Evolutionary conservation across 768 basidiomycete genomes (phyloP).

Genomic region (Clitopilus passeckerianus): DNA sequence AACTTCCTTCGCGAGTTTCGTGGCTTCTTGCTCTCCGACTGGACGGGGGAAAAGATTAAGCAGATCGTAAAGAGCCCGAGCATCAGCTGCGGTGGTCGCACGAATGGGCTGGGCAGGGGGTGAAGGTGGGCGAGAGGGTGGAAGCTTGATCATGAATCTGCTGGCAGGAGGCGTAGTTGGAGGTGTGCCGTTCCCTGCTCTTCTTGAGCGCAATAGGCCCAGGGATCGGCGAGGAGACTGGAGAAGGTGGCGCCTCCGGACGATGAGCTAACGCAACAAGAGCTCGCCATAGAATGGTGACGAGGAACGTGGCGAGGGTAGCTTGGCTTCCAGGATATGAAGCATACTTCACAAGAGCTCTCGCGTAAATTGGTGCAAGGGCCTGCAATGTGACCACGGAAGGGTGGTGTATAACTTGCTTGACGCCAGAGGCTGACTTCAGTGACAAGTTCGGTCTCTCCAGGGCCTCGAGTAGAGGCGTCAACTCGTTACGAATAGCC

Average conservation of each 20-base stretch:
- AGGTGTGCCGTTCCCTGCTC: conserved; percentile 38
- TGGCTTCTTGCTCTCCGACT: conserved; percentile 35
- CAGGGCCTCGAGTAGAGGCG: conserved; percentile 57
- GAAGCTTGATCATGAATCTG: conserved; percentile 64
- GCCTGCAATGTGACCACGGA: conserved; percentile 56
- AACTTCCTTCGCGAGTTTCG: conserved; percentile 67
- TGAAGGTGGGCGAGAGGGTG: conserved; percentile 63
- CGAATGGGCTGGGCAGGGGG: conserved; percentile 34
- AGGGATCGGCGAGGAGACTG: conserved; percentile 33
- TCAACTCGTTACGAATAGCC: conserved; percentile 56
- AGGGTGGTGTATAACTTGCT: conserved; percentile 41
- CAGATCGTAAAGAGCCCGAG: conserved; percentile 57
- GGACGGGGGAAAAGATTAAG: conserved; percentile 61
- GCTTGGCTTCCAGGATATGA: conserved; percentile 50
- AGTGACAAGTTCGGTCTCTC: conserved; percentile 36
- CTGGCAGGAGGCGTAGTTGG: conserved; percentile 52
- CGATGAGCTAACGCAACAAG: conserved; percentile 70
- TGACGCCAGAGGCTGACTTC: conserved; percentile 26
- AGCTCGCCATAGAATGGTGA: conserved; percentile 70
- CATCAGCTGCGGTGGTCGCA: conserved; percentile 51
- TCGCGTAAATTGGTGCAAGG: conserved; percentile 58
- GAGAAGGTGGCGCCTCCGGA: conserved; percentile 30
- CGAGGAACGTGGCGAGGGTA: conserved; percentile 63
- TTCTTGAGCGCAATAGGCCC: conserved; percentile 31
- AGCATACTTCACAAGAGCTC: conserved; percentile 53